Conservation (phyloP, 805 yeast genomes). For the Candida schatavii region DNA sequence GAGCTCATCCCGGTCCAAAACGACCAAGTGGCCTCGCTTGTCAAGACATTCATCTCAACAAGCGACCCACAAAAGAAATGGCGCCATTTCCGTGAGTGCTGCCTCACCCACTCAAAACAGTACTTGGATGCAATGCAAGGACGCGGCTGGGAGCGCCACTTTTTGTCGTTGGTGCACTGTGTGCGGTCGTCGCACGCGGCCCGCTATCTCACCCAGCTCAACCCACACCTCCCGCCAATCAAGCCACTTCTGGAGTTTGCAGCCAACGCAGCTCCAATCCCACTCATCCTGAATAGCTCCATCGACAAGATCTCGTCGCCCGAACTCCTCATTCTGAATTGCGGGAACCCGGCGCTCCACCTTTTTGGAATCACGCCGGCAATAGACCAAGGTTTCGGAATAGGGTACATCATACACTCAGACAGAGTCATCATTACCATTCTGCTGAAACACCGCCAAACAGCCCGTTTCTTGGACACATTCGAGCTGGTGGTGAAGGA, state of each 20-base stretch:
- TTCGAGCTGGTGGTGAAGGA: slow-evolving; percentile 61
- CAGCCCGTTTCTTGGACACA: slow-evolving; percentile 70
- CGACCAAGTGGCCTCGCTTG: slow-evolving; percentile 46
- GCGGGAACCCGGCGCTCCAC: slow-evolving; percentile 87
- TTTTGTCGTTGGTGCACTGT: slow-evolving; percentile 60
- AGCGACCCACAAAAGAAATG: slow-evolving; percentile 45
- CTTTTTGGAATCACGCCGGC: slow-evolving; percentile 93
- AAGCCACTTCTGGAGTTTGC: slow-evolving; percentile 16
- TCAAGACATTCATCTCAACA: slow-evolving; percentile 64
- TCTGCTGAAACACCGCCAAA: slow-evolving; percentile 86
- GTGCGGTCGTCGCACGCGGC: slow-evolving; percentile 42
- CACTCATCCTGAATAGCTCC: slow-evolving; percentile 31
- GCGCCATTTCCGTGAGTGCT: slow-evolving; percentile 49
- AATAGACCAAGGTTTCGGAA: slow-evolving; percentile 86
- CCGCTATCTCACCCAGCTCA: slow-evolving; percentile 39
- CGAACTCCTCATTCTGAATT: slow-evolving; percentile 63
- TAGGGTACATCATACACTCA: slow-evolving; percentile 82
- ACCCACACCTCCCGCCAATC: slow-evolving; percentile 29
- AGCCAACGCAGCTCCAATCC: slow-evolving; percentile 8
- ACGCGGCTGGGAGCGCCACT: slow-evolving; percentile 69
- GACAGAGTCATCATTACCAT: slow-evolving; percentile 78
- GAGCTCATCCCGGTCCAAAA: slow-evolving; percentile 67
- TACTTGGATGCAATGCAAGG: slow-evolving; percentile 57
- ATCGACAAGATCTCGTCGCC: slow-evolving; percentile 35
- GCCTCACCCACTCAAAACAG: slow-evolving; percentile 48